Evolutionary conservation across 2,329 filamentous ascomycete genomes (phyloP).

Genomic region (Catunica adiposa): DNA sequence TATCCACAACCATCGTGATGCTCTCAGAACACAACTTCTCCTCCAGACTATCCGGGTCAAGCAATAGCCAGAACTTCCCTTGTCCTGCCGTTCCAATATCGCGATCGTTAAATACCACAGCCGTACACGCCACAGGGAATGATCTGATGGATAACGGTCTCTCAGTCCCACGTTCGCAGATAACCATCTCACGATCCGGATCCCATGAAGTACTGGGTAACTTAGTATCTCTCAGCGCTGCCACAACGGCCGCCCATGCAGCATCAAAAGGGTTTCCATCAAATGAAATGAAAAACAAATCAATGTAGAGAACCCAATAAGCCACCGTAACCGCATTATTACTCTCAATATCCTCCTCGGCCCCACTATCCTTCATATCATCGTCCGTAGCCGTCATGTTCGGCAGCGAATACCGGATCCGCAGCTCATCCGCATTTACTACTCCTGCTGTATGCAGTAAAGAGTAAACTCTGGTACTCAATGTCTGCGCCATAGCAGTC

Average conservation of each 20-base stretch:
- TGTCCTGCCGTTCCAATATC: slow-evolving; percentile 13
- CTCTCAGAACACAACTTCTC: slow-evolving; percentile 69
- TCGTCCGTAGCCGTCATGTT: slow-evolving; percentile 33
- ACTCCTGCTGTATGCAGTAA: slow-evolving; percentile 57
- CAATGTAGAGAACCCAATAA: slow-evolving; percentile 91
- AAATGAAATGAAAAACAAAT: slow-evolving; percentile 84
- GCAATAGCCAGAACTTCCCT: slow-evolving; percentile 55
- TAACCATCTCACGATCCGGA: slow-evolving; percentile 56
- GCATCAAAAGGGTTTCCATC: slow-evolving; percentile 87
- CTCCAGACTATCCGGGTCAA: slow-evolving; percentile 81
- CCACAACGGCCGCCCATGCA: slow-evolving; percentile 69
- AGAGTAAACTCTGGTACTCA: slow-evolving; percentile 65
- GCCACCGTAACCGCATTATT: slow-evolving; percentile 46
- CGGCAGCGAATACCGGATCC: slow-evolving; percentile 43
- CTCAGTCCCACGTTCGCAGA: slow-evolving; percentile 51
- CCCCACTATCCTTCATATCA: slow-evolving; percentile 21
- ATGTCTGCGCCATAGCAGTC: slow-evolving; percentile 60
- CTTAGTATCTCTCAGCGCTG: slow-evolving; percentile 61
- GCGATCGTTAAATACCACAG: slow-evolving; percentile 54
- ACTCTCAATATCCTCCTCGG: slow-evolving; percentile 22
- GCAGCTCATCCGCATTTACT: slow-evolving; percentile 49
- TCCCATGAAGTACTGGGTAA: slow-evolving; percentile 75
- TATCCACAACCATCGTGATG: slow-evolving; percentile 70
- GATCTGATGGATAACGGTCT: slow-evolving; percentile 42
- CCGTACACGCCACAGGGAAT: slow-evolving; percentile 61